Percentiles rank a stretch among this genome's conserved stretches.
Evolutionary conservation across 805 yeast species (phyloP).

Genomic region (Starmerella tilneyi): DNA sequence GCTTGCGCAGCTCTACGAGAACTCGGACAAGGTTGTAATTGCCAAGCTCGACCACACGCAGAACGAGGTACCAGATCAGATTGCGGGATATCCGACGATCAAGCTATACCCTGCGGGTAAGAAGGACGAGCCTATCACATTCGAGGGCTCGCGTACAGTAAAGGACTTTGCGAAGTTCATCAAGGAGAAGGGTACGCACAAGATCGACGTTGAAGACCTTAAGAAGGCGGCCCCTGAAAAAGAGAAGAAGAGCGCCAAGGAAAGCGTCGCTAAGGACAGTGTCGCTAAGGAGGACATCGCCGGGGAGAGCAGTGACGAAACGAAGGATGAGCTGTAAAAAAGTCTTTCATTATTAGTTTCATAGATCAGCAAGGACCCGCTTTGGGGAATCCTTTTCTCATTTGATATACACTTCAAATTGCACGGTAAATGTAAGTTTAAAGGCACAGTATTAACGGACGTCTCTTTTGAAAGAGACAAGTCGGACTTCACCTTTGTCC

Average conservation of each 20-base stretch:
- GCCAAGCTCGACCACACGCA: conserved; percentile 84
- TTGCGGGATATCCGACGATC: conserved; percentile 88
- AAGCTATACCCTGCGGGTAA: conserved; percentile 82
- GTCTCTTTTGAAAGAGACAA: too few species aligned
- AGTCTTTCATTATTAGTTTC: not conserved
- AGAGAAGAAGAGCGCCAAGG: conserved; percentile 24
- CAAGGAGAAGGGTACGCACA: conserved; percentile 53
- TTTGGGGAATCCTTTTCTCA: too few species aligned
- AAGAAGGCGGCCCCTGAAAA: conserved; percentile 35
- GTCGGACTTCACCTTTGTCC: too few species aligned
- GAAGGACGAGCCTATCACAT: conserved; percentile 54
- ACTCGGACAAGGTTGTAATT: conserved; percentile 49
- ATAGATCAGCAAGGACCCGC: not conserved
- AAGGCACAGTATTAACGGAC: too few species aligned
- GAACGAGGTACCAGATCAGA: conserved; percentile 71
- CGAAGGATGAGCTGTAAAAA: conserved; percentile 9
- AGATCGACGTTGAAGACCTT: conserved; percentile 37
- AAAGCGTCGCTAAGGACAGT: conserved; percentile 23
- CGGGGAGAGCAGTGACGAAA: not conserved
- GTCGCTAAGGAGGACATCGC: conserved; percentile 7
- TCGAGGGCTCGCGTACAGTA: conserved; percentile 61
- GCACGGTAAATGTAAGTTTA: too few species aligned
- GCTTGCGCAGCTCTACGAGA: conserved; percentile 57
- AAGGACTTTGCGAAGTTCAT: conserved; percentile 63
- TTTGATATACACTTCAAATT: too few species aligned